Evolutionary conservation across 2,329 filamentous ascomycete genomes (phyloP).

Genomic region (Canariomyces notabilis): DNA sequence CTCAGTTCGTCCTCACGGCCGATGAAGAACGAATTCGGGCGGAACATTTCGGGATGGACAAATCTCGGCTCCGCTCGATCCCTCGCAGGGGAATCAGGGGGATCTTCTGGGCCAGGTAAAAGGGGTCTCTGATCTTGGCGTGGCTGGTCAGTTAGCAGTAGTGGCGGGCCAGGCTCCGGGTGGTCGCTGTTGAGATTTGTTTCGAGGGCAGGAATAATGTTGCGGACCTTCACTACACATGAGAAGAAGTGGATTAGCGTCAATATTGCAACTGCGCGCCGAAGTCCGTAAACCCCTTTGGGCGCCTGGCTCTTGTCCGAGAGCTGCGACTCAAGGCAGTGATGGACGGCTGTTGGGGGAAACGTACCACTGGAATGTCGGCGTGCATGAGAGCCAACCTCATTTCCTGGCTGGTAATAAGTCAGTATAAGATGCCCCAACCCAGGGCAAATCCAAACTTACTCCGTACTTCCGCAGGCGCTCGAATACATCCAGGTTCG

Average conservation of each 20-base stretch:
- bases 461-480: constrained; percentile 37
- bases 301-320: constrained; percentile 15
- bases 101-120: too few relatives aligned
- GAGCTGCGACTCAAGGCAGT: too few relatives aligned
- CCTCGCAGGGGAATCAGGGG: not conserved
- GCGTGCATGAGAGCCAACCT: not conserved
- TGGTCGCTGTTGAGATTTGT: too few relatives aligned
- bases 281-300: too few relatives aligned
- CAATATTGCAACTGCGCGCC: too few relatives aligned
- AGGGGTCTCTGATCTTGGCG: not conserved
- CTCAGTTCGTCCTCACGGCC: constrained; percentile 55
- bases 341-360: too few relatives aligned
- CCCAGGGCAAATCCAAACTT: constrained; percentile 16
- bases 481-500: constrained; percentile 43
- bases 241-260: too few relatives aligned
- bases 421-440: not conserved
- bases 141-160: too few relatives aligned
- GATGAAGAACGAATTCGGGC: constrained; percentile 58
- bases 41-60: constrained; percentile 51
- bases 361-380: constrained; percentile 21
- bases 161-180: too few relatives aligned
- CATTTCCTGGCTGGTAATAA: constrained; percentile 2
- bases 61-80: constrained; percentile 29
- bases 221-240: too few relatives aligned
- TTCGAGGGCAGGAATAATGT: too few relatives aligned